phyloP scores from a whole-genome alignment of 352 stramenopile genomes.

The Phytophthora pinifolia region DNA sequence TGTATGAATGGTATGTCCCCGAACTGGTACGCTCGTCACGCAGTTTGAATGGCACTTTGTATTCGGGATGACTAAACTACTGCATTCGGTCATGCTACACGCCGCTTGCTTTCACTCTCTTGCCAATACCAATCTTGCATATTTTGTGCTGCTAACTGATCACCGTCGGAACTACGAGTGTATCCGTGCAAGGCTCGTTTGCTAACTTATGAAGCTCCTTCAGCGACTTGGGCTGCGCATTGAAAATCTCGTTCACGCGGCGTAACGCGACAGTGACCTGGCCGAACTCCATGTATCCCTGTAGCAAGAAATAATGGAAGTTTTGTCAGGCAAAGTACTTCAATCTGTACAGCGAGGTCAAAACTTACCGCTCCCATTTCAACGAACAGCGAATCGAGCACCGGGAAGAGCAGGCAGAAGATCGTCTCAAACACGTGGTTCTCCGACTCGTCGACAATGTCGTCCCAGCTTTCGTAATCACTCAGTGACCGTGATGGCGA shows the following conservation, averaged over 20 bases:
- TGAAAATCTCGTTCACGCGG: conserved; percentile 74
- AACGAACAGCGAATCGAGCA: conserved; percentile 84
- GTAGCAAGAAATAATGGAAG: conserved; percentile 15
- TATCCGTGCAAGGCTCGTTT: conserved; percentile 66
- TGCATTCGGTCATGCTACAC: conserved; percentile 34
- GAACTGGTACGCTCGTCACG: conserved; percentile 3
- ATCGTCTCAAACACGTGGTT: conserved; percentile 88
- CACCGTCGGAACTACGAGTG: conserved; percentile 43
- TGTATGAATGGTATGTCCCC: too few relatives aligned
- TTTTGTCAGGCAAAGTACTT: not conserved
- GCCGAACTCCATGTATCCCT: conserved; percentile 91
- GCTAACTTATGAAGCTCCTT: conserved; percentile 63
- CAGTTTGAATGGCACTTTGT: conserved; percentile 37
- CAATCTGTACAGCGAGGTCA: not conserved
- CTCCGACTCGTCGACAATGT: conserved; percentile 62
- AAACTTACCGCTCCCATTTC: conserved; percentile 82
- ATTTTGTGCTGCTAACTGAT: conserved; percentile 38
- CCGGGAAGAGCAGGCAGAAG: conserved; percentile 80
- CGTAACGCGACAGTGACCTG: conserved; percentile 73
- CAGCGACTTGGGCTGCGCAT: conserved; percentile 57
- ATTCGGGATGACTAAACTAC: conserved; percentile 21
- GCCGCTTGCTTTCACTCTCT: conserved; percentile 32
- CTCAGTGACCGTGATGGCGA: conserved; percentile 33
- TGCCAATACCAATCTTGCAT: conserved; percentile 38
- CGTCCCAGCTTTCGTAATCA: conserved; percentile 70